A percentile compares a stretch with the other conserved stretches of the same genome.
Evolutionary conservation across 1,139 yeast species (phyloP).

Genomic region (Eremothecium coryli): DNA sequence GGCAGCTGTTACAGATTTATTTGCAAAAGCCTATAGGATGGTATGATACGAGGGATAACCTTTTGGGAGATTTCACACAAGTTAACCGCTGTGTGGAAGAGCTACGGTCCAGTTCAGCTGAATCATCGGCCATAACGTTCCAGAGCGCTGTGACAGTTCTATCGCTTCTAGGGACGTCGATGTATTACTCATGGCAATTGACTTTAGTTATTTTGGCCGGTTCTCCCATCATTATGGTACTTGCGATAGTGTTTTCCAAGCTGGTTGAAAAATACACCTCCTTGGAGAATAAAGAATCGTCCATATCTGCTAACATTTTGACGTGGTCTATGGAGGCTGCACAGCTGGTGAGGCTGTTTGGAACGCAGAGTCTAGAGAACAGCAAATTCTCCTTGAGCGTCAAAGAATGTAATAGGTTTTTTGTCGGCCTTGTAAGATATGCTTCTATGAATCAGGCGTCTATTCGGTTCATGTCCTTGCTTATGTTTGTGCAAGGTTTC

Average conservation of each 20-base stretch:
- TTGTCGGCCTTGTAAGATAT: slow-evolving; percentile 39
- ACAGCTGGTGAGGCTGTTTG: slow-evolving; percentile 50
- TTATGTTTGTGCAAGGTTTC: slow-evolving; percentile 84
- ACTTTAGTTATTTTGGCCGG: slow-evolving; percentile 66
- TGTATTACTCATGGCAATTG: slow-evolving; percentile 74
- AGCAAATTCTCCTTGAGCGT: slow-evolving; percentile 37
- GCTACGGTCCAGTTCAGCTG: slow-evolving; percentile 58
- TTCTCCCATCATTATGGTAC: slow-evolving; percentile 52
- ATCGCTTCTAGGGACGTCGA: slow-evolving; percentile 55
- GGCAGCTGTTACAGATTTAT: slow-evolving; percentile 34
- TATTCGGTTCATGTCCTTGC: slow-evolving; percentile 47
- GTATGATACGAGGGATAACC: slow-evolving; percentile 48
- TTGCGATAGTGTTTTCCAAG: slow-evolving; percentile 45
- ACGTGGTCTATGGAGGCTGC: slow-evolving; percentile 65
- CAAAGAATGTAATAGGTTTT: slow-evolving; percentile 40
- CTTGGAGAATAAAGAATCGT: slow-evolving; percentile 48
- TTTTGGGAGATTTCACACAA: slow-evolving; percentile 58
- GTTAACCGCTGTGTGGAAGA: slow-evolving; percentile 74
- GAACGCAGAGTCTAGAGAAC: slow-evolving; percentile 48
- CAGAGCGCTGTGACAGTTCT: slow-evolving; percentile 45
- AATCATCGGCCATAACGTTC: slow-evolving; percentile 49
- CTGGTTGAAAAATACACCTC: slow-evolving; percentile 42
- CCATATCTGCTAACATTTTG: slow-evolving; percentile 50
- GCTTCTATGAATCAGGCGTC: slow-evolving; percentile 51
- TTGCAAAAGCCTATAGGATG: slow-evolving; percentile 39